Evolutionary conservation across 352 stramenopile species (phyloP).

Genomic region (Globisporangium apiculatum): DNA sequence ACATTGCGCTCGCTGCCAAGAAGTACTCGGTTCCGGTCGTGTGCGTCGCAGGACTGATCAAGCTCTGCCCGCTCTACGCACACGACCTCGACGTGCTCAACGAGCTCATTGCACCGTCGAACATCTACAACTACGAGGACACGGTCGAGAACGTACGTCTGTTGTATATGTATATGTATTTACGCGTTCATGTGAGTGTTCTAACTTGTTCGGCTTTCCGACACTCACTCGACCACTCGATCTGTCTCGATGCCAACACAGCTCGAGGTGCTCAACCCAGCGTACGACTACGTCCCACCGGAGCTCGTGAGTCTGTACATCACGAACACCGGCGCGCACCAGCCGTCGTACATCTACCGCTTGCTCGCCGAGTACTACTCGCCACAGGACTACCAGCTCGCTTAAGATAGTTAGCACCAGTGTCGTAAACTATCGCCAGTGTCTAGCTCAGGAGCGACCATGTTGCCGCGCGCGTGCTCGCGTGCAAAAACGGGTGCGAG

Average conservation of each 20-base stretch:
- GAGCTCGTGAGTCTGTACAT: slow-evolving; percentile 97
- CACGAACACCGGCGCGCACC: slow-evolving; percentile 97
- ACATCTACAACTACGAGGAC: slow-evolving; percentile 89
- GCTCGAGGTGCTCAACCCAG: slow-evolving; percentile 94
- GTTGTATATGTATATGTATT: background rate
- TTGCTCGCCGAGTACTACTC: slow-evolving; percentile 98
- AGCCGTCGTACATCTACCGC: slow-evolving; percentile 98
- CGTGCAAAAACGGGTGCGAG: slow-evolving; percentile 73
- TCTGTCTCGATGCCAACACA: slow-evolving; percentile 13
- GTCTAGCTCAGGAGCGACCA: slow-evolving; percentile 31
- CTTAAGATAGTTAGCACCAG: slow-evolving; percentile 20
- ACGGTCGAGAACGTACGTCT: slow-evolving; percentile 76
- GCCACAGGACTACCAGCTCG: slow-evolving; percentile 91
- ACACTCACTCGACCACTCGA: too few species aligned
- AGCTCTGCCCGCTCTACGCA: slow-evolving; percentile 97
- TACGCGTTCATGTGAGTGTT: too few species aligned
- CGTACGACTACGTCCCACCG: slow-evolving; percentile 97
- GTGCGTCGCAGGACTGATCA: slow-evolving; percentile 96
- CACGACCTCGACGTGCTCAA: slow-evolving; percentile 97
- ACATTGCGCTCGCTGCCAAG: slow-evolving; percentile 94
- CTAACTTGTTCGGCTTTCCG: too few species aligned
- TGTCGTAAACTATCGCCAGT: background rate
- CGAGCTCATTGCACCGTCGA: slow-evolving; percentile 82
- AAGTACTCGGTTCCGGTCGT: slow-evolving; percentile 96
- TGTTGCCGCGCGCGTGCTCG: slow-evolving; percentile 27